Evolutionary conservation across 495 filamentous ascomycete genomes (phyloP).

Genomic region (Lasiosphaeria miniovina): DNA sequence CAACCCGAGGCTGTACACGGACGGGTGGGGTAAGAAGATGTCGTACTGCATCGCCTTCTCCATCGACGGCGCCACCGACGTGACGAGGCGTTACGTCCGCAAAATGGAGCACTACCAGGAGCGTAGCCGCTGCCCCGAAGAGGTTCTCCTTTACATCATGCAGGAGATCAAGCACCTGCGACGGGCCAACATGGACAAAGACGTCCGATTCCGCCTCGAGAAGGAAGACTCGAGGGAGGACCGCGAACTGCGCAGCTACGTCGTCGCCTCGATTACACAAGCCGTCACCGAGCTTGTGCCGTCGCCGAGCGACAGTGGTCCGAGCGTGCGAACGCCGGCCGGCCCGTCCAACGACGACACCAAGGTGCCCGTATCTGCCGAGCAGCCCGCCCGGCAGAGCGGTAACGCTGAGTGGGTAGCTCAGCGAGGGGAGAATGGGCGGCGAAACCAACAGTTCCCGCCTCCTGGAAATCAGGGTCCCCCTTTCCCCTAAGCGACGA

Average conservation of each 20-base stretch:
- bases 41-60: slow-evolving; percentile 97
- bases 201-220: slow-evolving; percentile 74
- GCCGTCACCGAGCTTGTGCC: slow-evolving; percentile 48
- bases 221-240: slow-evolving; percentile 90
- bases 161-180: slow-evolving; percentile 84
- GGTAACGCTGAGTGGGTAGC: slow-evolving; percentile 64
- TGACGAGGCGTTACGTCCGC: slow-evolving; percentile 92
- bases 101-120: slow-evolving; percentile 69
- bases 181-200: slow-evolving; percentile 72
- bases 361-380: slow-evolving; percentile 47
- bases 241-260: slow-evolving; percentile 71
- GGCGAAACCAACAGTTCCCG: slow-evolving; percentile 35
- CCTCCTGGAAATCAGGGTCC: slow-evolving; percentile 34
- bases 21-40: slow-evolving; percentile 93
- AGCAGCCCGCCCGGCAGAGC: slow-evolving; percentile 56
- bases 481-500: slow-evolving; percentile 24
- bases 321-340: slow-evolving; percentile 20
- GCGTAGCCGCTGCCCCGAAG: slow-evolving; percentile 75
- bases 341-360: slow-evolving; percentile 37
- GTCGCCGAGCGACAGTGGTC: slow-evolving; percentile 18
- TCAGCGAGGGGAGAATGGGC: slow-evolving; percentile 54
- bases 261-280: slow-evolving; percentile 67
- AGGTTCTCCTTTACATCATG: slow-evolving; percentile 82
- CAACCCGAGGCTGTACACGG: slow-evolving; percentile 85
- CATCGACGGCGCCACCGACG: slow-evolving; percentile 90